Base-by-base conservation (phyloP, 2,329 filamentous ascomycete species). In the Aspergillus fijiensis region DNA sequence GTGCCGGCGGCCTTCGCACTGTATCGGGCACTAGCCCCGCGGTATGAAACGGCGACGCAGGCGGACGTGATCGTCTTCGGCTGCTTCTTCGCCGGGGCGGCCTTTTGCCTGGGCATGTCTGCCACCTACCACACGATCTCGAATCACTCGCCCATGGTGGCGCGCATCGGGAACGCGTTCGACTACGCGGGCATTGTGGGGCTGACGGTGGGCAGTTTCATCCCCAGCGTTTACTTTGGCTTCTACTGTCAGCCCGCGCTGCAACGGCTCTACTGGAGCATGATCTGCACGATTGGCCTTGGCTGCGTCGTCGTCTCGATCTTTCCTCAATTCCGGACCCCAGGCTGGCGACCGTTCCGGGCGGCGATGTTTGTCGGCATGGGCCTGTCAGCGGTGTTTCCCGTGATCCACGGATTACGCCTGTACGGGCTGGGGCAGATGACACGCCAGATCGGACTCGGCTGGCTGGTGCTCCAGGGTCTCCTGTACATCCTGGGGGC, bases 131-230 rank as follows among this genome's bases (percentile, higher is more conserved):
- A 99, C 74, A 85, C 90, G 2, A 84, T 97, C 51, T 87, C 84
- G 23, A 96, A 97, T 66, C 95, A 99, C 75, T 95, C 90, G 19
- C 85, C 87, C 42, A 77, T 78, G 1, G 91, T 97, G 14, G 87
- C 89, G 2, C 88, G 85, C 63, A 90, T 92, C 81, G 93, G 93
- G 11, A 98, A 98, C 74, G 91, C 96, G 75, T 80, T 98, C 59
- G 95, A 99, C 74, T 98, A 99, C 74, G 86, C 94, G 5, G 95
- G 95, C 6, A 99, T 99, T 67, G 91, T 98, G 31, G 86, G 88
- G 52, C 80, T 99, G 66, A 98, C 98, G 60, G 90, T 94, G 66
- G 95, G 95, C 6, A 94, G 89, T 73, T 96, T 94, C 72, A 86
- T 98, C 50, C 93, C 95, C 2, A 89, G 90, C 53, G 76, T 99